Evolutionary conservation across 805 yeast genomes (phyloP).

Genomic region (Sugiyamaella floridensis): DNA sequence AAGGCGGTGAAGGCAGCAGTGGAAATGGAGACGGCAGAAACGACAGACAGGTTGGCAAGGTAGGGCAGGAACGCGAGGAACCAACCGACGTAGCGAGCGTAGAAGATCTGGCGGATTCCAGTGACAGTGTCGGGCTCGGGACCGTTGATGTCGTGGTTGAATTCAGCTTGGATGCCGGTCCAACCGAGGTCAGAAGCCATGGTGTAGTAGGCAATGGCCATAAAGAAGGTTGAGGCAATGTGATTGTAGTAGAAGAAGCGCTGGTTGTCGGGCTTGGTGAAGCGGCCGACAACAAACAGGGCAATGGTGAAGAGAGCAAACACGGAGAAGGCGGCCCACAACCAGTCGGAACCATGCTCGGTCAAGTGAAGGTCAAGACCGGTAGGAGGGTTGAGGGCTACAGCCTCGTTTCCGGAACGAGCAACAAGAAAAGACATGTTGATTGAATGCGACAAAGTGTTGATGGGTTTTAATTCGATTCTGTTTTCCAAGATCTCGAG

Average conservation of each 20-base stretch:
- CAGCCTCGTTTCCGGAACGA: slow-evolving; percentile 21
- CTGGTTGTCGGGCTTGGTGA: slow-evolving; percentile 26
- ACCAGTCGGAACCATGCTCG: slow-evolving; percentile 57
- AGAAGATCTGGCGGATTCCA: slow-evolving; percentile 46
- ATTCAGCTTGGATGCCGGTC: slow-evolving; percentile 42
- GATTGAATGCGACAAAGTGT: neutral
- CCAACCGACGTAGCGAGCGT: slow-evolving; percentile 51
- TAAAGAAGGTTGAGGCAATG: slow-evolving; percentile 35
- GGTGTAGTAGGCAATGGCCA: slow-evolving; percentile 47
- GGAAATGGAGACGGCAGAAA: slow-evolving; percentile 29
- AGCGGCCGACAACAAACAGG: slow-evolving; percentile 11
- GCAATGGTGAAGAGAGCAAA: slow-evolving; percentile 35
- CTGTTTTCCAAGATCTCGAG: neutral
- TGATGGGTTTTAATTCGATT: neutral
- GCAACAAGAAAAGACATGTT: neutral
- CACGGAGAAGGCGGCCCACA: slow-evolving; percentile 54
- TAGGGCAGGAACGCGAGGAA: slow-evolving; percentile 47
- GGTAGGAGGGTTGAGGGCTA: slow-evolving; percentile 39
- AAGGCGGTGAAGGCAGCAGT: slow-evolving; percentile 30
- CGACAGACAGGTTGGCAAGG: slow-evolving; percentile 31
- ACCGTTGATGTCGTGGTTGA: slow-evolving; percentile 39
- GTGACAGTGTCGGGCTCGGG: slow-evolving; percentile 17
- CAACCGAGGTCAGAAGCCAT: slow-evolving; percentile 55
- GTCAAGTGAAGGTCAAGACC: slow-evolving; percentile 47
- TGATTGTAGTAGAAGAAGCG: slow-evolving; percentile 37